Conservation (phyloP, 1,139 yeast species). For the Pichia sp. region DNA sequence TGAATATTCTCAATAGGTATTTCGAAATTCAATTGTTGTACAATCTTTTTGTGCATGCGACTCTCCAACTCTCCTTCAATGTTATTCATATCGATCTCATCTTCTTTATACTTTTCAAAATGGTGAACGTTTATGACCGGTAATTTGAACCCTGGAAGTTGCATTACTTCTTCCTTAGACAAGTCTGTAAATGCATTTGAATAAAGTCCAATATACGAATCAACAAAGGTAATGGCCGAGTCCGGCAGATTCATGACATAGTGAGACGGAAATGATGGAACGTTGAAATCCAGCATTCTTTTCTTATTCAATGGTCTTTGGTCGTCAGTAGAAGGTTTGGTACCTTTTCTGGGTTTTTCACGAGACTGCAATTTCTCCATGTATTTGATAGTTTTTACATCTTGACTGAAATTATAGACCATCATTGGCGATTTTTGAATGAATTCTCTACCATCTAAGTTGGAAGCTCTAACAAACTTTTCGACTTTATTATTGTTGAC, state of each 20-base stretch:
- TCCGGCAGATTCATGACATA: conserved; percentile 97
- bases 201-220: conserved; percentile 68
- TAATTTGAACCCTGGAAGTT: conserved; percentile 40
- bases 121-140: conserved; percentile 88
- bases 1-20: conserved; percentile 39
- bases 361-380: conserved; percentile 21
- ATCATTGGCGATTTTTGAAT: conserved; percentile 53
- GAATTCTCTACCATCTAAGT: conserved; percentile 78
- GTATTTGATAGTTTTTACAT: conserved; percentile 14
- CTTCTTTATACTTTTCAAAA: conserved; percentile 75
- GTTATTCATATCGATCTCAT: conserved; percentile 54
- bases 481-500: conserved; percentile 55
- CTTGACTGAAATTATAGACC: conserved; percentile 1
- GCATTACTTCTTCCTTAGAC: conserved; percentile 27
- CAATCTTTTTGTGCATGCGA: conserved; percentile 55
- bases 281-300: conserved; percentile 24
- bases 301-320: conserved; percentile 15
- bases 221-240: conserved; percentile 78
- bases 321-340: background rate
- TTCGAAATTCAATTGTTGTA: conserved; percentile 41
- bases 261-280: conserved; percentile 61
- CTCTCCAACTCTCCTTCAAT: conserved; percentile 51
- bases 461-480: conserved; percentile 52
- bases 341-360: conserved; percentile 9
- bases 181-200: conserved; percentile 30